These are phyloP conservation scores for Lachancea fermentati DNA, from an alignment of 805 yeast genomes.

Conservation along the genomic window DNA sequence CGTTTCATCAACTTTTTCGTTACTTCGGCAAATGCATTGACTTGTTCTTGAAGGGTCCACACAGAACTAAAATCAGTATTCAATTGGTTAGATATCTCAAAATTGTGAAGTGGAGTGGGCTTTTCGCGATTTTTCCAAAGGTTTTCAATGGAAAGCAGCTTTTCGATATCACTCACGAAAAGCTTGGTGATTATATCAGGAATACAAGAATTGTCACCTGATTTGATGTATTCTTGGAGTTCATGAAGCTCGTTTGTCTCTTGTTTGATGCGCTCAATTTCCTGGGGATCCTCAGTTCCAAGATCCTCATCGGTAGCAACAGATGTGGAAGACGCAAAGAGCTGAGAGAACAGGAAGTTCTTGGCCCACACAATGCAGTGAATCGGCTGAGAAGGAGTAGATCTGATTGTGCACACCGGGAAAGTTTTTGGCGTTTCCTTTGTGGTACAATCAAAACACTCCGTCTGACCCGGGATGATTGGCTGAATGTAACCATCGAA, in stretches of 20 bases:
- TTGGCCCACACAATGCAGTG: constrained; percentile 99
- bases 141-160: constrained; percentile 62
- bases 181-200: constrained; percentile 50
- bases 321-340: constrained; percentile 54
- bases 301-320: constrained; percentile 33
- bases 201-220: constrained; percentile 30
- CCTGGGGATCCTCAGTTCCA: constrained; percentile 62
- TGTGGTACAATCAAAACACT: constrained; percentile 88
- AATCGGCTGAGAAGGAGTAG: constrained; percentile 93
- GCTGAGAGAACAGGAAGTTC: constrained; percentile 74
- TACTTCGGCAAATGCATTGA: constrained; percentile 51
- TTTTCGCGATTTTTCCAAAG: constrained; percentile 69
- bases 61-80: constrained; percentile 32
- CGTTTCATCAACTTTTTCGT: constrained; percentile 48
- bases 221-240: constrained; percentile 36
- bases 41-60: constrained; percentile 62
- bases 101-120: constrained; percentile 54
- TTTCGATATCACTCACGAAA: constrained; percentile 70
- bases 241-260: constrained; percentile 63
- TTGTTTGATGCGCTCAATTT: constrained; percentile 54
- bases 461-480: constrained; percentile 72
- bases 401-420: constrained; percentile 95
- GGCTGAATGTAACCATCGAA: constrained; percentile 93
- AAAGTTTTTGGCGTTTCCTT: constrained; percentile 85
- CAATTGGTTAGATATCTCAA: constrained; percentile 11